Conservation (phyloP, 2,329 filamentous ascomycete species). For the Aspergillus awamori region DNA sequence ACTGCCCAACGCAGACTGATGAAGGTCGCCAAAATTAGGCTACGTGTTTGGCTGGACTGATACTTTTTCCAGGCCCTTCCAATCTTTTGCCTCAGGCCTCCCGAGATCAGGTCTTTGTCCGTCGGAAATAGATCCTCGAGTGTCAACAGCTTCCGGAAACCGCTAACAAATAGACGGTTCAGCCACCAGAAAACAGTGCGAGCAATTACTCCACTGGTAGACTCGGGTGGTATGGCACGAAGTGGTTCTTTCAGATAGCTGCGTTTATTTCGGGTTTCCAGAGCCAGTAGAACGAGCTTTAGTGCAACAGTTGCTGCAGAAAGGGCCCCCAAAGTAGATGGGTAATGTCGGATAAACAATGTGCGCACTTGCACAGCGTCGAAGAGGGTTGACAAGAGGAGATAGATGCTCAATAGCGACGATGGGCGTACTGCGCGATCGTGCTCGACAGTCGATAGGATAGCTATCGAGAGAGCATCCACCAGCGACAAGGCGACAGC, state of each 20-base stretch:
- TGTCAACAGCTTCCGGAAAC: constrained; percentile 25
- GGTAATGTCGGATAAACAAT: constrained; percentile 32
- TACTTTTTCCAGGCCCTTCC: not conserved
- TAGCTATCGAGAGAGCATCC: not conserved
- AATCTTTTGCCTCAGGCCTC: not conserved
- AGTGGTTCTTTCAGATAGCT: constrained; percentile 20
- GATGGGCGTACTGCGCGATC: constrained; percentile 29
- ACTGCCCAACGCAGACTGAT: constrained; percentile 25
- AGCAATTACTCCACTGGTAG: constrained; percentile 30
- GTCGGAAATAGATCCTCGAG: constrained; percentile 20
- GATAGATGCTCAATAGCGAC: constrained; percentile 39
- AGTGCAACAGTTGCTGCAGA: constrained; percentile 42
- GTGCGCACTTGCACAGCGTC: constrained; percentile 48
- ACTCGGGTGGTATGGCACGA: constrained; percentile 22
- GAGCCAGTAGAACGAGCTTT: constrained; percentile 45
- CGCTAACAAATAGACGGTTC: constrained; percentile 32
- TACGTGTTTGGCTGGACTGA: not conserved
- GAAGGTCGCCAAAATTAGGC: constrained; percentile 21
- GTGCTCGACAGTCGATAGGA: constrained; percentile 21
- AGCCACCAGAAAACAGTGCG: constrained; percentile 42
- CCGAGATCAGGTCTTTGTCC: not conserved
- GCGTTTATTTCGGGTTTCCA: constrained; percentile 50
- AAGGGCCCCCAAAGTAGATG: constrained; percentile 36
- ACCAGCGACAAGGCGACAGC: not conserved
- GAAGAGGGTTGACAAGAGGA: constrained; percentile 45